phyloP scores from a whole-genome alignment of 2,329 filamentous ascomycete genomes.

The Colletotrichum sp. region DNA sequence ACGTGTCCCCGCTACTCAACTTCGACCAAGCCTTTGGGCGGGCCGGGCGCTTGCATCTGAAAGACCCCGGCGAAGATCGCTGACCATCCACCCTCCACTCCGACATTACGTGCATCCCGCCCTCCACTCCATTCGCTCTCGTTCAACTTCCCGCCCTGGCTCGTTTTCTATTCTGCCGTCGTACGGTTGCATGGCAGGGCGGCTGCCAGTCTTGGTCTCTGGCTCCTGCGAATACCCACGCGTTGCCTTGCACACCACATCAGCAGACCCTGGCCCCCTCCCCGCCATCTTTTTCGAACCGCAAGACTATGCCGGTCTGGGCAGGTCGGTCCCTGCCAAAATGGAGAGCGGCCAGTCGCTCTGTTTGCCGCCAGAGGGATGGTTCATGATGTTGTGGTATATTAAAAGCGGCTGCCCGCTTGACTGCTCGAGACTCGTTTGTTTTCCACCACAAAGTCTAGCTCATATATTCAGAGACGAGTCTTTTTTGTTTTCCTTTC shows the following conservation, averaged over 20 bases:
- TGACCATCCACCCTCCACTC: background rate
- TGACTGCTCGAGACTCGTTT: background rate
- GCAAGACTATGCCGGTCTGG: background rate
- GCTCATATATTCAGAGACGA: conserved; percentile 5
- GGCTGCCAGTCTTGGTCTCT: conserved; percentile 11
- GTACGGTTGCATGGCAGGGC: conserved; percentile 13
- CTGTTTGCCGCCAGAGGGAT: background rate
- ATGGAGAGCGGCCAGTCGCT: background rate
- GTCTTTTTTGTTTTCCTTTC: conserved; percentile 15
- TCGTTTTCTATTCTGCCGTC: background rate
- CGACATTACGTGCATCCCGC: conserved; percentile 13
- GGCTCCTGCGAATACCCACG: conserved; percentile 9
- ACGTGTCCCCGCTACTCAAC: background rate
- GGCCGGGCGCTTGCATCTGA: conserved; percentile 22
- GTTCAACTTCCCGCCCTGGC: background rate
- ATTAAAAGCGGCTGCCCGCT: conserved; percentile 16
- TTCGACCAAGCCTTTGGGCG: background rate
- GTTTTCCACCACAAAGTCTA: background rate
- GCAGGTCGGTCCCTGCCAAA: background rate
- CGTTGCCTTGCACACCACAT: conserved; percentile 12
- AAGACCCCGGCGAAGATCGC: conserved; percentile 13
- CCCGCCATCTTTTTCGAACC: background rate
- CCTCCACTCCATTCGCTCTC: conserved; percentile 8
- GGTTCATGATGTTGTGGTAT: conserved; percentile 2
- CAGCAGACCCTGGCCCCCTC: background rate